Percentiles rank a stretch among this genome's conserved stretches.
Evolutionary conservation across 2,329 filamentous ascomycete genomes (phyloP).

Genomic region (Aspergillus calidoustus): DNA sequence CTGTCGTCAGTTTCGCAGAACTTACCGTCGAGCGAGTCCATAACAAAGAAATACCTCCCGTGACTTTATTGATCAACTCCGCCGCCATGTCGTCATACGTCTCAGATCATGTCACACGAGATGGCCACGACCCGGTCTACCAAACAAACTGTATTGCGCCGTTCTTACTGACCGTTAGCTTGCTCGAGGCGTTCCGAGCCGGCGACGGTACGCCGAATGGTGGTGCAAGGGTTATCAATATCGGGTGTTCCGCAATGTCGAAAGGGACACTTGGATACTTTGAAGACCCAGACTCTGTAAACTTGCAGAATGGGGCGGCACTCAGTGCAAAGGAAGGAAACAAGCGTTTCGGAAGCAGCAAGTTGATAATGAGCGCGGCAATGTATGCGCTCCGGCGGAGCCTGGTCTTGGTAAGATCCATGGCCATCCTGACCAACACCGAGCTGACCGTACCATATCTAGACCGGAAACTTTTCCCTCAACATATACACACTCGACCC

Average conservation of each 20-base stretch:
- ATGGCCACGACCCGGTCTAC: conserved; percentile 43
- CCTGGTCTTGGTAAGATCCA: conserved; percentile 36
- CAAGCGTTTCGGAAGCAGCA: conserved; percentile 41
- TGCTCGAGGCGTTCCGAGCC: conserved; percentile 43
- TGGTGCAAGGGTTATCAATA: conserved; percentile 41
- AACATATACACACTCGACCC: conserved; percentile 44
- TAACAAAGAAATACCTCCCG: conserved; percentile 40
- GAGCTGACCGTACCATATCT: conserved; percentile 13
- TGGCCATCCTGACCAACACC: neutral
- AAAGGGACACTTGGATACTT: conserved; percentile 40
- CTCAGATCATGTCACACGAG: conserved; percentile 36
- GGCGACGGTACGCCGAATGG: conserved; percentile 36
- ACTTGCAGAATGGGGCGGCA: conserved; percentile 27
- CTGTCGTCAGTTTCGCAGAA: conserved; percentile 36
- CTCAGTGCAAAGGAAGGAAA: conserved; percentile 37
- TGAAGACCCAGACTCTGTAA: conserved; percentile 27
- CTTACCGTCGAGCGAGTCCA: conserved; percentile 39
- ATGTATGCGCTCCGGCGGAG: conserved; percentile 45
- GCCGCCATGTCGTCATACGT: conserved; percentile 40
- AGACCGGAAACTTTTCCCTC: conserved; percentile 41
- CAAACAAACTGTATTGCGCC: conserved; percentile 44
- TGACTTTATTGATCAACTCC: conserved; percentile 39
- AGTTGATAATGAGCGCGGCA: conserved; percentile 38
- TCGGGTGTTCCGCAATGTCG: conserved; percentile 40
- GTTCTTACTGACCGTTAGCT: conserved; percentile 40